Evolutionary conservation across 352 stramenopile species (phyloP), one percentile per base, ranked within the genome.

Genomic region (Phytopythium boreale): DNA sequence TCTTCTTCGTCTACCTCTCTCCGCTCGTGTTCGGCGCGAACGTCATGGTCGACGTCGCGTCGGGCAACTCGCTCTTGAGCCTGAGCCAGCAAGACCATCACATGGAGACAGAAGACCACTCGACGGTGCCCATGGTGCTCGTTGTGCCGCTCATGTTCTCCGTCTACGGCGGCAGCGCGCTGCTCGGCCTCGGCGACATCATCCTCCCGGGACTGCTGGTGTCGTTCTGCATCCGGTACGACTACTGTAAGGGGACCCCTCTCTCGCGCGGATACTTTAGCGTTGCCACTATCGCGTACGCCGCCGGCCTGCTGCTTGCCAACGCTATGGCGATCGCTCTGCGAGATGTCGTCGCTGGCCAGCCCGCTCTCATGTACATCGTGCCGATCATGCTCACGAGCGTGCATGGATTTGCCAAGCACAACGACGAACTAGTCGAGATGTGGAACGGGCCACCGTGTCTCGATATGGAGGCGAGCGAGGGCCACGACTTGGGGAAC

Each of bases 291-390:
- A 69, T 83, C 11, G 80, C 88, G 4, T 99, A 98, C 71, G 93
- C 93, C 8, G 72, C 92, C 10, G 93, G 93, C 2, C 76, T 99
- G 39, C 69, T 96, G 57, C 85, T 96, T 69, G 96, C 96, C 17
- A 98, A 98, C 77, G 63, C 86, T 11, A 89, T 89, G 80, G 93
- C 95, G 0, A 91, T 98, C 36, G 88, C 96, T 51, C 62, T 98
- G 1, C 95, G 96, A 69, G 58, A 87, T 46, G 84, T 98, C 56
- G 71, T 91, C 12, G 68, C 74, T 7, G 95, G 96, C 11, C 96
- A 99, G 66, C 96, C 95, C 11, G 96, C 96, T 27, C 77, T 99
- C 11, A 89, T 99, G 76, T 99, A 99, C 75, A 80, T 99, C 27
- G 96, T 99, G 1, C 93, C 93, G 19, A 78, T 82, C 36, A 97